A percentile compares a stretch with the other conserved stretches of the same genome.
These are phyloP conservation scores for Corymbia calophylla DNA, from an alignment of 441 rosid species.

Conservation along the genomic window DNA sequence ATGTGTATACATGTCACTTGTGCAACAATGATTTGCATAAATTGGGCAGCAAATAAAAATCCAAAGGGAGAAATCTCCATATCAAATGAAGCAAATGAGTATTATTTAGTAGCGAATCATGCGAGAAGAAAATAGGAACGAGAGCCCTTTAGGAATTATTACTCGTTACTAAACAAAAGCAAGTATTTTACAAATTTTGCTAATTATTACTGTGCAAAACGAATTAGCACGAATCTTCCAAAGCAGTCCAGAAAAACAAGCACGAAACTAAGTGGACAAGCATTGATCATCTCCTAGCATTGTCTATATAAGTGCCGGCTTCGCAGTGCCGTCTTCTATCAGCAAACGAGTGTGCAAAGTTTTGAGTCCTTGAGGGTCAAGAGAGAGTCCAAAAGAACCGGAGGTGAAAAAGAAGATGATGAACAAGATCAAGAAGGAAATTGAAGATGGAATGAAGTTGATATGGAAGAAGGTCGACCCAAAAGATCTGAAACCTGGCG, in stretches of 20 bases:
- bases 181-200: not conserved
- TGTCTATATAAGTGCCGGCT: not conserved
- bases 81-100: too few relatives aligned
- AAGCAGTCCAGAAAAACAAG: not conserved
- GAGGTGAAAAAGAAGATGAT: not conserved
- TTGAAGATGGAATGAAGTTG: not conserved
- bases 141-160: not conserved
- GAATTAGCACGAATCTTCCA: not conserved
- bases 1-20: too few relatives aligned
- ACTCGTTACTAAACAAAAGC: not conserved
- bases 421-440: not conserved
- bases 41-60: not conserved
- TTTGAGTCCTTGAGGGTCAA: not conserved
- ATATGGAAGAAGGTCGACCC: not conserved
- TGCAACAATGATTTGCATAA: not conserved
- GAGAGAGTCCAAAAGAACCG: not conserved
- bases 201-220: not conserved
- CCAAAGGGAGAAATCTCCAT: not conserved
- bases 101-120: not conserved
- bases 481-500: not conserved
- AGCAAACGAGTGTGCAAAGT: not conserved
- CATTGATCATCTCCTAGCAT: not conserved
- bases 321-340: not conserved
- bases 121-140: accelerated
- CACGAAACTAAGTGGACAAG: not conserved